phyloP scores from a whole-genome alignment of 345 rosid genomes.

The Aquilaria malaccensis region DNA sequence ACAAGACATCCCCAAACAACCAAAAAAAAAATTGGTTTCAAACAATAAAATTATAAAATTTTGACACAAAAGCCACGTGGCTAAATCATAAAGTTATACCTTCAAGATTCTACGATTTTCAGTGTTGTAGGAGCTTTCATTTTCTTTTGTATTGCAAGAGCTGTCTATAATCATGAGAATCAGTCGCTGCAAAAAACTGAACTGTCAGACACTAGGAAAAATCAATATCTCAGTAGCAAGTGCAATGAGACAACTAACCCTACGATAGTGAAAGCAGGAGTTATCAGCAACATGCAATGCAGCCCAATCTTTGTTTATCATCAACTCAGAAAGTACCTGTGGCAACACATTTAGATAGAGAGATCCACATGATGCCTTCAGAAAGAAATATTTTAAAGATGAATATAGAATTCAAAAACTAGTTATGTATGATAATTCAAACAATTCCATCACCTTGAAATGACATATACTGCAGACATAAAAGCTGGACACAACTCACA shows the following conservation, averaged over 20 bases:
- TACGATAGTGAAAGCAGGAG: constrained; percentile 87
- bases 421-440: background rate
- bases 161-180: constrained; percentile 42
- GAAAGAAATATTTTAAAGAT: background rate
- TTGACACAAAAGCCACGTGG: background rate
- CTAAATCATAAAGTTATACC: constrained; percentile 28
- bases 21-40: no score
- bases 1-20: no score
- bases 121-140: constrained; percentile 9
- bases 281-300: constrained; percentile 74
- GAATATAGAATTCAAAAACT: constrained; percentile 11
- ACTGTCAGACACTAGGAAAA: constrained; percentile 5
- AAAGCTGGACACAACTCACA: background rate
- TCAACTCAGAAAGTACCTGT: constrained; percentile 70
- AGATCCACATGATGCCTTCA: background rate
- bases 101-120: constrained; percentile 40
- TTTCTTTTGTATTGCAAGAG: constrained; percentile 15
- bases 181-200: constrained; percentile 49
- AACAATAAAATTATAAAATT: no score
- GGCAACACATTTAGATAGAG: constrained; percentile 9
- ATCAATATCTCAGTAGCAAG: background rate
- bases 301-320: constrained; percentile 70
- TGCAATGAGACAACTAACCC: constrained; percentile 40
- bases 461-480: constrained; percentile 2
- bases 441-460: constrained; percentile 1